Percentiles rank a stretch among this genome's conserved stretches.
Conservation (phyloP, 257 asterid genomes). For the Solanum neorickii region DNA sequence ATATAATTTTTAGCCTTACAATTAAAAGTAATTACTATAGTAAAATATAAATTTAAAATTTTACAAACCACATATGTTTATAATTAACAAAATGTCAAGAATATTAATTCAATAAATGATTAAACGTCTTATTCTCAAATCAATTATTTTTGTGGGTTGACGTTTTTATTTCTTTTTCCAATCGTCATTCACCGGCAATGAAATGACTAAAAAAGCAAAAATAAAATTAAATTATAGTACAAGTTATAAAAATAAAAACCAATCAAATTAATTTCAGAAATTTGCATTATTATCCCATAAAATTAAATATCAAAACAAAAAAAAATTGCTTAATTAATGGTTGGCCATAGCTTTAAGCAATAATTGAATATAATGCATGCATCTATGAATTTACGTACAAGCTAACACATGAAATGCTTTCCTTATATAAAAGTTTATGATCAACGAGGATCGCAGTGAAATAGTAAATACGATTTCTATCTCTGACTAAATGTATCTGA, state of each 20-base stretch:
- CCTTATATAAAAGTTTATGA: background rate
- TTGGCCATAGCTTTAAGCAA: background rate
- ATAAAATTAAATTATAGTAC: background rate
- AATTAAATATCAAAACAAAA: background rate
- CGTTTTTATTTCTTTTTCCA: too few species aligned
- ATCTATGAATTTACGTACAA: background rate
- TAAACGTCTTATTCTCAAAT: background rate
- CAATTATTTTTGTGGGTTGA: background rate
- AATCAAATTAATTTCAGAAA: background rate
- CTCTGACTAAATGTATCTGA: fast-evolving
- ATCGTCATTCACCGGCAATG: background rate
- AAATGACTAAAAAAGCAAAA: background rate
- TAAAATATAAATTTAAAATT: too few species aligned
- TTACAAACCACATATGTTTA: background rate
- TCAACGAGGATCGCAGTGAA: background rate
- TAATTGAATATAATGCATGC: background rate
- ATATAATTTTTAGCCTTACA: too few species aligned
- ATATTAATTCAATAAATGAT: too few species aligned
- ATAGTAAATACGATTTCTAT: background rate
- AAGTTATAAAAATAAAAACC: background rate
- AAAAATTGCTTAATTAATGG: background rate
- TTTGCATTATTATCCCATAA: background rate
- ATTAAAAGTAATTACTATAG: too few species aligned
- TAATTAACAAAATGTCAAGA: background rate
- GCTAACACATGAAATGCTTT: background rate